Conservation (phyloP, 106 monocot species). For the Platanthera guangdongensis region DNA sequence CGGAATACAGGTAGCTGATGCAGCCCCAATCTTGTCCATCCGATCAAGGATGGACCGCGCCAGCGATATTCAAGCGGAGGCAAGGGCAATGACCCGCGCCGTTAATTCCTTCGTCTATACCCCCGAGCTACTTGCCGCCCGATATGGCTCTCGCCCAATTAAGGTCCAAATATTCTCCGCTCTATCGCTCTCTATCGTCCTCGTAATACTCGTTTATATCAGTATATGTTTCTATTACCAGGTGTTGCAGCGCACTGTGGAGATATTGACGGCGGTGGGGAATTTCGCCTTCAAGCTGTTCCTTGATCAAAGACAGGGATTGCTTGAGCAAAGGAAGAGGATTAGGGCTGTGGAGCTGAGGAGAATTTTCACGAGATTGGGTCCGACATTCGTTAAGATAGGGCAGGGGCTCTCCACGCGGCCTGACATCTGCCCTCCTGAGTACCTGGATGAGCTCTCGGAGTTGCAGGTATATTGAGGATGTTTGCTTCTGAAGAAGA, state of each 20-base stretch:
- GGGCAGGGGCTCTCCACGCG: slow-evolving; percentile 96
- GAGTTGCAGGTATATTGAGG: slow-evolving; percentile 57
- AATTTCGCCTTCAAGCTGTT: slow-evolving; percentile 49
- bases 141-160: slow-evolving; percentile 60
- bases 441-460: slow-evolving; percentile 90
- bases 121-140: slow-evolving; percentile 52
- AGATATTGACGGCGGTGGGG: slow-evolving; percentile 58
- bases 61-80: slow-evolving; percentile 78
- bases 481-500: not conserved
- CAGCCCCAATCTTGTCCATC: not conserved
- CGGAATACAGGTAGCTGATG: not conserved
- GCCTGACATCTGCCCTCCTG: slow-evolving; percentile 93
- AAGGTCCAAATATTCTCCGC: slow-evolving; percentile 34
- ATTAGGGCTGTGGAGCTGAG: slow-evolving; percentile 59
- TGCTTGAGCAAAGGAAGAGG: slow-evolving; percentile 40
- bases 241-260: slow-evolving; percentile 48
- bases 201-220: not conserved
- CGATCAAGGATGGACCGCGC: slow-evolving; percentile 26
- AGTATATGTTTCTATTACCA: slow-evolving; percentile 9
- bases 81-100: slow-evolving; percentile 68
- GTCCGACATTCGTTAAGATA: slow-evolving; percentile 97
- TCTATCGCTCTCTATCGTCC: not conserved
- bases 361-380: slow-evolving; percentile 58
- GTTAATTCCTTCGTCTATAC: slow-evolving; percentile 46
- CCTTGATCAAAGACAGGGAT: slow-evolving; percentile 52